Evolutionary conservation across 768 basidiomycete genomes (phyloP).

Genomic region (Heimioporus sp.): DNA sequence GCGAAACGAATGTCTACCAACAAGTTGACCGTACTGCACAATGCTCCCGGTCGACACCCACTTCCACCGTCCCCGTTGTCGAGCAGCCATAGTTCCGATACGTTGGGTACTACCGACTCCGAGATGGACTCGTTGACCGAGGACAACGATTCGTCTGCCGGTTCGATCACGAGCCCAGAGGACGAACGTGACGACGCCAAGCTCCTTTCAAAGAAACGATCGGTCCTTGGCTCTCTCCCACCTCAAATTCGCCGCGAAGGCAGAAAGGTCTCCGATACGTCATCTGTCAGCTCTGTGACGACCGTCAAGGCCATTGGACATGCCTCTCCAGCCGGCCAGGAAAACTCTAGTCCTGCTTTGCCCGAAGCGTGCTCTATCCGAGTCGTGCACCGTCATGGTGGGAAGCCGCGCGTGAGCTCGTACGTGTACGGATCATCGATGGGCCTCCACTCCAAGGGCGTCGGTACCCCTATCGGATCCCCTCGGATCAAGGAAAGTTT

Average conservation of each 20-base stretch:
- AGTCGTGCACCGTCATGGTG: constrained; percentile 26
- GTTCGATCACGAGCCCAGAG: constrained; percentile 52
- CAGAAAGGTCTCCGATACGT: constrained; percentile 34
- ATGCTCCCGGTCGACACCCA: constrained; percentile 14
- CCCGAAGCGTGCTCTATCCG: constrained; percentile 23
- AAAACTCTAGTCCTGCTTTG: constrained; percentile 12
- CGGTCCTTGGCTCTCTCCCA: constrained; percentile 47
- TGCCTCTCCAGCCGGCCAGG: constrained; percentile 17
- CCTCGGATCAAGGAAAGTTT: constrained; percentile 34
- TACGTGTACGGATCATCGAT: constrained; percentile 25
- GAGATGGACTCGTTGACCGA: constrained; percentile 65
- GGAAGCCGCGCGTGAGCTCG: constrained; percentile 26
- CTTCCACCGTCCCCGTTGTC: constrained; percentile 30
- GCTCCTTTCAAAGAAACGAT: constrained; percentile 33
- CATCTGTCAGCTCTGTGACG: constrained; percentile 34
- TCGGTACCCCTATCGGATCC: constrained; percentile 14
- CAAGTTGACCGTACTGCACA: constrained; percentile 33
- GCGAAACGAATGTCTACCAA: constrained; percentile 53
- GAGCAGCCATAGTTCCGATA: constrained; percentile 44
- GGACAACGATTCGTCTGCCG: constrained; percentile 55
- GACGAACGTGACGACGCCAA: constrained; percentile 34
- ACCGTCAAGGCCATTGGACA: constrained; percentile 33
- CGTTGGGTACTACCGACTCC: constrained; percentile 46
- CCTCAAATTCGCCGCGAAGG: constrained; percentile 42
- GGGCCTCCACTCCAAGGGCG: constrained; percentile 12